Base-by-base conservation (phyloP, 1,139 yeast species). In the Lizanozyma gosingica region DNA sequence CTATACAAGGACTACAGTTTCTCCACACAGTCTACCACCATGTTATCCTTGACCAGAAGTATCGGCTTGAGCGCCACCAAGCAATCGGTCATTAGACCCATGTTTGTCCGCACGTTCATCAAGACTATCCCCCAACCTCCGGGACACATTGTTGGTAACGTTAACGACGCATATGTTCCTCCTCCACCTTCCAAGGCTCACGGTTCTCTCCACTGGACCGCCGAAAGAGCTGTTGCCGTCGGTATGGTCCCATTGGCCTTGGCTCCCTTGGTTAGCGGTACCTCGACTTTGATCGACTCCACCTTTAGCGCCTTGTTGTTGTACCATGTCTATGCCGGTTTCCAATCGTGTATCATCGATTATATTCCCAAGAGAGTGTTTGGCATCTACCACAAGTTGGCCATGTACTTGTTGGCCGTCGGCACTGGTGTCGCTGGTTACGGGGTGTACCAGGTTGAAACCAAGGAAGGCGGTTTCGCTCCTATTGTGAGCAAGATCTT, bases 291-390 rank as follows among this genome's bases (percentile, higher is more conserved):
- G 4, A 53, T 77, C 11, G 94, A 83, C 59, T 66, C 86, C 11
- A 49, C 75, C 2, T 66, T 82, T 52, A 69, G 80, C 16, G 63
- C 78, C 15, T 60, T 77, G 17, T 56, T 81, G 44, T 63, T 83
- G 51, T 72, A 76, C 48, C 92, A 83, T 59, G 69, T 80, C 44
- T 78, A 73, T 57, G 76, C 80, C 50, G 94, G 92, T 29, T 76
- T 83, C 66, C 81, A 81, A 60, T 67, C 85, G 38, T 83, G 94
- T 70, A 83, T 84, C 50, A 78, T 77, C 44, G 94, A 84, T 62
- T 84, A 84, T 63, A 79, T 84, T 42, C 88, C 88, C 35, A 59
- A 66, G 48, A 71, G 94, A 65, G 84, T 80, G 15, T 84, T 80
- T 54, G 92, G 92, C 35, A 59, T 68, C 33, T 76, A 73, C 71